phyloP scores from a whole-genome alignment of 768 basidiomycete genomes.

The Lenzites betulinus region DNA sequence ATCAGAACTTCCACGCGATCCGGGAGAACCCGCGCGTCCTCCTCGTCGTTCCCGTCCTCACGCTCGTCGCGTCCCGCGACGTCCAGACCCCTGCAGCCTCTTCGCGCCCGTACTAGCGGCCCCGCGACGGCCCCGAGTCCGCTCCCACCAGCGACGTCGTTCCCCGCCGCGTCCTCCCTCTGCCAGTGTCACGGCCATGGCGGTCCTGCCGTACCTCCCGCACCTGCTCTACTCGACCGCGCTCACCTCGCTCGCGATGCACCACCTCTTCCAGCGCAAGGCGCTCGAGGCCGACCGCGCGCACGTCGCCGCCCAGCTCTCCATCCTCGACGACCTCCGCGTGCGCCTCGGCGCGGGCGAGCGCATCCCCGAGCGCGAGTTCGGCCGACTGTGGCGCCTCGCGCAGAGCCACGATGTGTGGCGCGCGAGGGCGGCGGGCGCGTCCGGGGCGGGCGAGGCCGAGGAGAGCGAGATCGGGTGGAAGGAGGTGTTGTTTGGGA shows the following conservation, averaged over 20 bases:
- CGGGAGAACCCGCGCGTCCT: neutral
- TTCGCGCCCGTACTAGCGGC: neutral
- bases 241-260: slow-evolving; percentile 66
- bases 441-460: neutral
- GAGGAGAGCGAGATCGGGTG: slow-evolving; percentile 27
- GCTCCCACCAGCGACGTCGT: neutral
- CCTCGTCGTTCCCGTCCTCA: neutral
- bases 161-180: neutral
- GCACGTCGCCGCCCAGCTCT: slow-evolving; percentile 55
- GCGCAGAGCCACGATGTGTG: slow-evolving; percentile 37
- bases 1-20: slow-evolving; percentile 1
- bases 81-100: neutral
- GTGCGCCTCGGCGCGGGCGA: slow-evolving; percentile 52
- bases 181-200: slow-evolving; percentile 13
- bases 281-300: slow-evolving; percentile 53
- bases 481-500: slow-evolving; percentile 34
- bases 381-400: slow-evolving; percentile 55
- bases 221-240: slow-evolving; percentile 68
- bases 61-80: neutral
- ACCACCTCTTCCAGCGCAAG: slow-evolving; percentile 58
- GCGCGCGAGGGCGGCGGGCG: slow-evolving; percentile 5
- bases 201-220: slow-evolving; percentile 49
- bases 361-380: slow-evolving; percentile 49
- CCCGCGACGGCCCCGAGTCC: neutral
- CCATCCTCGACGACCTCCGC: slow-evolving; percentile 62